Percentiles rank a stretch among this genome's conserved stretches.
Conservation (phyloP, 2,329 filamentous ascomycete genomes). For the Ceratocystiopsis sp. region DNA sequence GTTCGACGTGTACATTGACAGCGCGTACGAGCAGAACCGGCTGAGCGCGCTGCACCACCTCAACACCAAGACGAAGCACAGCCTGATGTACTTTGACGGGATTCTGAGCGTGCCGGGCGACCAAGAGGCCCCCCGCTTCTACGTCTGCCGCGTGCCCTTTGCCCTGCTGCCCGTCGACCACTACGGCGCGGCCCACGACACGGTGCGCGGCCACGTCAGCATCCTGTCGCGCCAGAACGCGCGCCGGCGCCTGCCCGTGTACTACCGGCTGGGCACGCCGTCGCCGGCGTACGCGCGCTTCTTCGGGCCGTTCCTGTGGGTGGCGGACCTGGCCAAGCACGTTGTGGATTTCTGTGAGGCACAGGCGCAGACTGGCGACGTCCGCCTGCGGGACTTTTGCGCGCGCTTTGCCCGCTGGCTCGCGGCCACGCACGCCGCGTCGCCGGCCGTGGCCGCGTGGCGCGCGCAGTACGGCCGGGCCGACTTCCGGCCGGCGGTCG, state of each 20-base stretch:
- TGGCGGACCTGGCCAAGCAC: slow-evolving; percentile 54
- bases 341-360: slow-evolving; percentile 46
- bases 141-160: slow-evolving; percentile 40
- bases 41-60: slow-evolving; percentile 39
- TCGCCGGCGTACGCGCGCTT: slow-evolving; percentile 44
- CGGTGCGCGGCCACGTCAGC: slow-evolving; percentile 41
- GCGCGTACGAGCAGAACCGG: slow-evolving; percentile 23
- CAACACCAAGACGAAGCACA: slow-evolving; percentile 18
- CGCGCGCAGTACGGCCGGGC: slow-evolving; percentile 23
- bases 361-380: slow-evolving; percentile 12
- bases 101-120: slow-evolving; percentile 27
- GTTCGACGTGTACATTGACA: slow-evolving; percentile 39
- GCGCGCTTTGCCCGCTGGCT: slow-evolving; percentile 42
- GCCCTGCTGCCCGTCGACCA: slow-evolving; percentile 44
- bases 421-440: slow-evolving; percentile 21
- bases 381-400: slow-evolving; percentile 41
- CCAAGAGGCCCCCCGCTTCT: slow-evolving; percentile 16
- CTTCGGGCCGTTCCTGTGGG: slow-evolving; percentile 48
- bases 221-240: slow-evolving; percentile 36
- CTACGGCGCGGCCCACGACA: slow-evolving; percentile 34
- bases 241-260: slow-evolving; percentile 24
- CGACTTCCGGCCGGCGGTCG: slow-evolving; percentile 48
- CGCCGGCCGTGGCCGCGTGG: slow-evolving; percentile 36
- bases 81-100: slow-evolving; percentile 41
- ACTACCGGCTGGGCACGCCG: slow-evolving; percentile 45